Evolutionary conservation across 208 protist genomes (phyloP).

Genomic region (Crithidia expoeki): DNA sequence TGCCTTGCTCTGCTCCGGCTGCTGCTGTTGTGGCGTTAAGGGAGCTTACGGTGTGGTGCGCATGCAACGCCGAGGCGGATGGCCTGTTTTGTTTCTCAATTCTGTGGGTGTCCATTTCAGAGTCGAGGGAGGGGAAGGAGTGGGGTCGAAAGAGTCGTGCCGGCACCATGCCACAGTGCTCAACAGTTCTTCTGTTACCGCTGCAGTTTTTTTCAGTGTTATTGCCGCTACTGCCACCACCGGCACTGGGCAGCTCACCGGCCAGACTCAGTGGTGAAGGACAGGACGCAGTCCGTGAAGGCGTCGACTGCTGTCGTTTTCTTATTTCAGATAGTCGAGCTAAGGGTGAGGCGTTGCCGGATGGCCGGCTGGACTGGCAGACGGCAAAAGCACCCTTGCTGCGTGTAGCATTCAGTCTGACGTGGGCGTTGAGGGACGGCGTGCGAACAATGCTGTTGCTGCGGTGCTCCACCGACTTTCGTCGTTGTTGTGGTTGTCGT

Average conservation of each 20-base stretch:
- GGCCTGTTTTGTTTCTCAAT: background rate
- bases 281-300: background rate
- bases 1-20: background rate
- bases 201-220: background rate
- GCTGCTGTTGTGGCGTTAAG: background rate
- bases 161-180: background rate
- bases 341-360: background rate
- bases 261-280: conserved; percentile 6
- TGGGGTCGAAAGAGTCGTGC: background rate
- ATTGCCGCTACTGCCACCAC: background rate
- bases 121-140: conserved; percentile 1
- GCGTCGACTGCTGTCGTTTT: too few species aligned
- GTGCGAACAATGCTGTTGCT: background rate
- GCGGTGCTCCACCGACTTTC: background rate
- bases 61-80: too few species aligned
- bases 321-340: background rate
- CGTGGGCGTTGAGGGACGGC: background rate
- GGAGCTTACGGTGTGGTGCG: background rate
- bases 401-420: background rate
- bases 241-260: conserved; percentile 7
- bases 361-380: background rate
- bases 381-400: background rate
- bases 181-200: background rate
- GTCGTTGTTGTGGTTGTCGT: conserved; percentile 1
- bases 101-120: background rate